Percentiles rank a stretch among this genome's conserved stretches.
phyloP scores from a whole-genome alignment of 352 stramenopile genomes.

The Phytophthora pini region DNA sequence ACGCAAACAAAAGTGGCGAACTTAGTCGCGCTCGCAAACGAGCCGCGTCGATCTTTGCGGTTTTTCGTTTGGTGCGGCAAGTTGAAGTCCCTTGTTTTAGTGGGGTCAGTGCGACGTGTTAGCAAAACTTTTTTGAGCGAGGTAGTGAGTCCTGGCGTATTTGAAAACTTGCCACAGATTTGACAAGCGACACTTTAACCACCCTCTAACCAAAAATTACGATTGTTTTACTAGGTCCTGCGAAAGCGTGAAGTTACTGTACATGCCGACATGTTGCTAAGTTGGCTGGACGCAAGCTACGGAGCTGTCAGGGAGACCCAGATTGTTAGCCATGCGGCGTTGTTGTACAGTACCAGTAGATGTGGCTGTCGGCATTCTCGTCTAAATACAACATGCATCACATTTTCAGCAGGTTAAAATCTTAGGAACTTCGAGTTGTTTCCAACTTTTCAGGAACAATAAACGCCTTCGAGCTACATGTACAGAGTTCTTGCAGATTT shows the following conservation, averaged over 20 bases:
- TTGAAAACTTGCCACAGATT: conserved; percentile 17
- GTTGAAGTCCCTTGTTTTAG: conserved; percentile 18
- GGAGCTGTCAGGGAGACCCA: no score
- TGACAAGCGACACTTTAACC: conserved; percentile 18
- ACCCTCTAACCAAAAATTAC: conserved; percentile 13
- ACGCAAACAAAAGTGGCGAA: not conserved
- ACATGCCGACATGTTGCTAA: no score
- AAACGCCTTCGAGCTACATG: not conserved
- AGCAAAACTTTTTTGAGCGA: not conserved
- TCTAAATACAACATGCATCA: no score
- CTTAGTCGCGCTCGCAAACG: conserved; percentile 1
- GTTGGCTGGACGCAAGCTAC: no score
- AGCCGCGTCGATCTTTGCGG: conserved; percentile 12
- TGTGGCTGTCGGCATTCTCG: no score
- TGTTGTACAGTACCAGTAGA: no score
- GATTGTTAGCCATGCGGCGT: no score
- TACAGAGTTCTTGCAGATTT: not conserved
- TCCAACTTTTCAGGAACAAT: no score
- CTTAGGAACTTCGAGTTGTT: no score
- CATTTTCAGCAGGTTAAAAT: no score
- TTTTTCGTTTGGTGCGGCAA: not conserved
- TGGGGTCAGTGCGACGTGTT: not conserved
- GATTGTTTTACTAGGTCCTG: not conserved
- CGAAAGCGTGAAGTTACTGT: no score
- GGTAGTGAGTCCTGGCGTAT: conserved; percentile 9